These are phyloP conservation scores for Nyssa sinensis DNA, from an alignment of 148 eudicot genomes.

Conservation along the genomic window DNA sequence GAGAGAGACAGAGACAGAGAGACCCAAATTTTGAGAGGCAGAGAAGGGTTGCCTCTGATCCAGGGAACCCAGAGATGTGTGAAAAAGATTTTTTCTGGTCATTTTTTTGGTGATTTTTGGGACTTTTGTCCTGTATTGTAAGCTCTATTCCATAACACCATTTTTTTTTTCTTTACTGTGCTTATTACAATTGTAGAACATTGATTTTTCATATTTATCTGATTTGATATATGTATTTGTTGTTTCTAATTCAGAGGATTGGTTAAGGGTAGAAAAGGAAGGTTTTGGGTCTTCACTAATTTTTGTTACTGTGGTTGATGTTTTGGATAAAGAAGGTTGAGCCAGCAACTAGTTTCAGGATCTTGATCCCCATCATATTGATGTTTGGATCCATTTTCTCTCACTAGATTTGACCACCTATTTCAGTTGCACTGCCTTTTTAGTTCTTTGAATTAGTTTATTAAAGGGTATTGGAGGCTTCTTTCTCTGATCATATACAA, in stretches of 20 bases:
- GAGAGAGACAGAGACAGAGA: conserved; percentile 17
- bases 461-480: neutral
- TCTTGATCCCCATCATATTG: too few species aligned
- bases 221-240: conserved; percentile 5
- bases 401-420: conserved; percentile 12
- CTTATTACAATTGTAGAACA: neutral
- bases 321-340: neutral
- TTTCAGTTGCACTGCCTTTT: neutral
- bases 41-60: conserved; percentile 30
- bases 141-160: conserved; percentile 24
- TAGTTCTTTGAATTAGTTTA: neutral
- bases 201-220: neutral
- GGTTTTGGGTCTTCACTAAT: conserved; percentile 24
- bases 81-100: conserved; percentile 32
- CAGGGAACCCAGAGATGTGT: conserved; percentile 8
- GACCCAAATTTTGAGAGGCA: neutral
- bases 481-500: neutral
- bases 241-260: conserved; percentile 22
- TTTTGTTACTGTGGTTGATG: conserved; percentile 19
- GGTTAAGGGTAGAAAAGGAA: conserved; percentile 3
- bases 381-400: too few species aligned
- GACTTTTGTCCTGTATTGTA: conserved; percentile 20
- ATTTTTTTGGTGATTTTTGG: conserved; percentile 10
- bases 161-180: neutral
- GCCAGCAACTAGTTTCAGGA: too few species aligned